A percentile compares a stretch with the other conserved stretches of the same genome.
These are phyloP conservation scores for Hyphopichia fennica DNA, from an alignment of 1,139 yeast species.

Conservation along the genomic window DNA sequence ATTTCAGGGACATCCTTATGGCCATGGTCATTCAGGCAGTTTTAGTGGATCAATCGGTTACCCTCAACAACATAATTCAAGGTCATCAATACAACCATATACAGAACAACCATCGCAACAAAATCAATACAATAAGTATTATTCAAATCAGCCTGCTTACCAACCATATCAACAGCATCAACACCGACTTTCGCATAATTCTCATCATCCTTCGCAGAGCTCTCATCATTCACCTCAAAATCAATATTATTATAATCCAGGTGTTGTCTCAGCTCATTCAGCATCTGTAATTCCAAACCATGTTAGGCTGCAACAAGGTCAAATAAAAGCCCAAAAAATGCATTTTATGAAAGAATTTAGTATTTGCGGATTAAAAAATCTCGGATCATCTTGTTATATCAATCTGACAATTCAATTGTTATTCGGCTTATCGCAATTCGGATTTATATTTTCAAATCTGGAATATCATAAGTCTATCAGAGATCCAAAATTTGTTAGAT, in stretches of 20 bases:
- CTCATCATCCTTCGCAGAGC: neutral
- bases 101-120: neutral
- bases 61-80: neutral
- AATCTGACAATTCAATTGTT: conserved; percentile 68
- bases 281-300: conserved; percentile 3
- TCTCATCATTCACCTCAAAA: conserved; percentile 8
- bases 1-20: neutral
- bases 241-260: conserved; percentile 5
- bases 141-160: neutral
- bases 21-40: neutral
- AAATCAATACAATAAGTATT: neutral
- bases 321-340: conserved; percentile 24
- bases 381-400: conserved; percentile 74
- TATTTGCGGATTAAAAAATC: conserved; percentile 65
- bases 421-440: conserved; percentile 51
- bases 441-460: conserved; percentile 41
- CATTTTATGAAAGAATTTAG: conserved; percentile 44
- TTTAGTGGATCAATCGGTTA: too few species aligned
- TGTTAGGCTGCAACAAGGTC: conserved; percentile 12
- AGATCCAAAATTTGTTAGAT: conserved; percentile 26
- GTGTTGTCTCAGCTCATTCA: conserved; percentile 1
- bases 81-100: neutral
- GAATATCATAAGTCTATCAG: conserved; percentile 42
- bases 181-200: neutral
- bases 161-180: neutral